Evolutionary conservation across 1,284 basidiomycete species (phyloP), one percentile per base, ranked within the genome.

Genomic region (Sphaerobolus stellatus): DNA sequence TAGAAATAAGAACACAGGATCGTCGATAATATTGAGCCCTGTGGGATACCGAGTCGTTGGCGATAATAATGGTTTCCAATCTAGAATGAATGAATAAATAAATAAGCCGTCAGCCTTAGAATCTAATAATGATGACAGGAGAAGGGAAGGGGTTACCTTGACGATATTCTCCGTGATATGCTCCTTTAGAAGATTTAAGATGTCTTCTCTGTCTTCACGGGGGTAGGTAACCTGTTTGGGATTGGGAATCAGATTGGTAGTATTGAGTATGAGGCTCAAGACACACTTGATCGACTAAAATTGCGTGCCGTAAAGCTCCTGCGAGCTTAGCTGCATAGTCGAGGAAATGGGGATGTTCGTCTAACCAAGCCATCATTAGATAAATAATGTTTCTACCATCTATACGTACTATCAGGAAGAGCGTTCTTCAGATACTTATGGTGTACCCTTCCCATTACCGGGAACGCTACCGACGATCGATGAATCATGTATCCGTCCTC

Each of bases 1-100:
- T 98, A 98, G 70, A 94, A 97, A 70, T 94, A 90, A 1, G 90
- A 90, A 66, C 97, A 99, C 1, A 99, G 73, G 28, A 98, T 66
- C 1, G 90, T 84, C 5, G 94, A 97, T 27, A 99, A 72, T 25
- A 93, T 84, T 0, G 94, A 98, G 14, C 97, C 97, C 68, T 99
- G 97, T 0, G 97, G 94, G 28, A 99, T 98, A 0, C 97, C 97
- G 11, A 92, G 81, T 7, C 81, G 81, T 69, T 99, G 97, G 2
- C 89, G 83, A 66, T 89, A 95, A 66, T 90, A 90, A 38, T 81
- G 72, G 7, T 76, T 64, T 1, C 88, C 90, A 56, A 94, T 92
- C 90, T 93, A 61, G n/a, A 29, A 20, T 14, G 18, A 38, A 22
- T 13, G 41, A 47, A 34, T 16, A 8, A 40, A 27, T 25, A 25